A percentile compares a stretch with the other conserved stretches of the same genome.
Conservation (phyloP, 2,329 filamentous ascomycete species). For the Fusarium multiceps region DNA sequence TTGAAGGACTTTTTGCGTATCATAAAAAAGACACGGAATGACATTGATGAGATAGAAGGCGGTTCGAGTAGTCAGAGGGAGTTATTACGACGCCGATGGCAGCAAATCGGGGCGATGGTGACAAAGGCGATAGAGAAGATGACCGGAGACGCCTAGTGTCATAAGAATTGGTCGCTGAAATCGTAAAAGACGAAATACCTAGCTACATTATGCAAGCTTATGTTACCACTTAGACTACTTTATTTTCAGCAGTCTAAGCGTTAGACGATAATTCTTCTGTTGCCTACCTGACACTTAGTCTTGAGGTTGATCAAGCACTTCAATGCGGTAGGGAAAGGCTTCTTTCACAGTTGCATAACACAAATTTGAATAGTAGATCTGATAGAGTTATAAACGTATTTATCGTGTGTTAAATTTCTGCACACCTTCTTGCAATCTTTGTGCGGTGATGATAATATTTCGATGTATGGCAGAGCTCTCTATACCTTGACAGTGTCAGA, state of each 20-base stretch:
- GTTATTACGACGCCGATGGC: constrained; percentile 56
- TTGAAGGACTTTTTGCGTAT: constrained; percentile 52
- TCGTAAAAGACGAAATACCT: background rate
- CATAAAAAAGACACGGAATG: constrained; percentile 47
- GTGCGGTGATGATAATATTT: too few species aligned
- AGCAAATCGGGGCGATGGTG: constrained; percentile 55
- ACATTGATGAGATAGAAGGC: constrained; percentile 48
- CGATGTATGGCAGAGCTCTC: too few species aligned
- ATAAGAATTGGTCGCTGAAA: background rate
- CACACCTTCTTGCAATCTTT: background rate
- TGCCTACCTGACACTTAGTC: background rate
- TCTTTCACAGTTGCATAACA: background rate
- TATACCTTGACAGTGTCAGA: too few species aligned
- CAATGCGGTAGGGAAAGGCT: background rate
- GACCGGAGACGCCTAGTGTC: background rate
- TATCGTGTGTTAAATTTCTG: background rate
- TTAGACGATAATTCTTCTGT: background rate
- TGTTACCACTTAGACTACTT: background rate
- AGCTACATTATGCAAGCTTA: background rate
- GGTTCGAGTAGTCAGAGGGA: constrained; percentile 51
- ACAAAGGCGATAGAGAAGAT: constrained; percentile 48
- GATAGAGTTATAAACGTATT: background rate
- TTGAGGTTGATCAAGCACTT: background rate
- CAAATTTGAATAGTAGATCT: background rate
- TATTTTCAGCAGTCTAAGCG: background rate